These are phyloP conservation scores for Macrophomina phaseolina DNA, from an alignment of 2,329 filamentous ascomycete genomes.

Conservation along the genomic window DNA sequence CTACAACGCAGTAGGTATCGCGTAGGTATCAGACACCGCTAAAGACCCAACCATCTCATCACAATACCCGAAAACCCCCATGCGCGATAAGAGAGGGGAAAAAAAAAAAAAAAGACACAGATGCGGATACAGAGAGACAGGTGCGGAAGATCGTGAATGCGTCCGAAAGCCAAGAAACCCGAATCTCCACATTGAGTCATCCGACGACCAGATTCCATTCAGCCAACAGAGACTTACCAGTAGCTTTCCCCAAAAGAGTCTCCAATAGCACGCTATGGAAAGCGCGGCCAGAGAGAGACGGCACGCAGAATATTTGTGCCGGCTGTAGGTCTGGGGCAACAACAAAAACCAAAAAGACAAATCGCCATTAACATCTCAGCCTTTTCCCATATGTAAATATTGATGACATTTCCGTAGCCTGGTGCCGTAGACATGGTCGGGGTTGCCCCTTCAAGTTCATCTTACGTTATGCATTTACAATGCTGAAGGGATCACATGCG, in stretches of 20 bases:
- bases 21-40: conserved; percentile 17
- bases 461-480: conserved; percentile 27
- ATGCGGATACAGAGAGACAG: neutral
- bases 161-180: neutral
- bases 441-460: too few relatives aligned
- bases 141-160: neutral
- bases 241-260: too few relatives aligned
- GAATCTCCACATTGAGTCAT: neutral
- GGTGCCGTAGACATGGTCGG: neutral
- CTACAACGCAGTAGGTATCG: conserved; percentile 21
- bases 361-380: conserved; percentile 3
- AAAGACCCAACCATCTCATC: neutral
- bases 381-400: neutral
- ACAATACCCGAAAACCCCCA: neutral
- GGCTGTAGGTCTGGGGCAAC: too few relatives aligned
- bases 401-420: neutral
- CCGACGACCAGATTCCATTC: neutral
- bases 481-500: conserved; percentile 31
- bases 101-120: neutral
- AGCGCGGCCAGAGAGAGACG: neutral
- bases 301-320: neutral
- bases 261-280: too few relatives aligned
- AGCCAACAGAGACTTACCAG: too few relatives aligned
- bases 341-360: too few relatives aligned
- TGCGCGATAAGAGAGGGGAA: neutral